Percentiles rank a stretch among this genome's conserved stretches.
phyloP scores from a whole-genome alignment of 2,329 filamentous ascomycete species.

The Aspergillus quadrilineatus region DNA sequence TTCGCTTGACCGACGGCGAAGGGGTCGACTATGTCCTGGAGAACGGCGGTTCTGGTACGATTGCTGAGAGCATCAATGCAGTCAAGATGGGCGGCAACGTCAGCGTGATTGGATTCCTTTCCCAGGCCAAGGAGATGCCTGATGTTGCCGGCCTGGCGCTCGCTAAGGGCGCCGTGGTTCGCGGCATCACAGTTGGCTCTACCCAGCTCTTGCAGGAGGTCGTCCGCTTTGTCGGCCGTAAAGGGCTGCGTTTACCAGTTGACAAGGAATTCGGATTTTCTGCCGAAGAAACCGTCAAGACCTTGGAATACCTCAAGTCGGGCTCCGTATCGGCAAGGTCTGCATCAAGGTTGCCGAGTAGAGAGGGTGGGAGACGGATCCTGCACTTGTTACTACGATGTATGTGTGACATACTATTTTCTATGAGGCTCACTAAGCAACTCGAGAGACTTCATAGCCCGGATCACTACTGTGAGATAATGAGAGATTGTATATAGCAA shows the following conservation, averaged over 20 bases:
- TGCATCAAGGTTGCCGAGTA: not conserved
- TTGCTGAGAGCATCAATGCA: constrained; percentile 1
- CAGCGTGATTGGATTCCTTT: constrained; percentile 2
- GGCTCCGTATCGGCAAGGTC: not conserved
- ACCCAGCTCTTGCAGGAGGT: not conserved
- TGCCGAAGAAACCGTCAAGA: not conserved
- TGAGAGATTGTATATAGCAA: too few relatives aligned
- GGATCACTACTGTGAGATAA: too few relatives aligned
- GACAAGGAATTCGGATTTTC: not conserved
- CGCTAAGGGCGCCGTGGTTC: not conserved
- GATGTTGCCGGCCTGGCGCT: constrained; percentile 8
- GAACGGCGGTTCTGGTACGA: constrained; percentile 35
- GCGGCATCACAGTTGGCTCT: not conserved
- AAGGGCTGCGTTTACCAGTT: not conserved
- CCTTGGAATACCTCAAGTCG: not conserved
- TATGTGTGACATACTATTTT: too few relatives aligned
- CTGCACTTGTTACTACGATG: too few relatives aligned
- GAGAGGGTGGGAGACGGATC: too few relatives aligned
- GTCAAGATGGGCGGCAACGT: constrained; percentile 5
- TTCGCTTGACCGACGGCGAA: too few relatives aligned
- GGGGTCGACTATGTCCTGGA: constrained; percentile 38
- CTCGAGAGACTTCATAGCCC: too few relatives aligned
- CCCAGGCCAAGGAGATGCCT: constrained; percentile 7
- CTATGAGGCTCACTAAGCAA: too few relatives aligned
- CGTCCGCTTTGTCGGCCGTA: not conserved